Evolutionary conservation across 108 stramenopile genomes (phyloP), one percentile per base, ranked within the genome.

Genomic region (Discostella pseudostelligera): DNA sequence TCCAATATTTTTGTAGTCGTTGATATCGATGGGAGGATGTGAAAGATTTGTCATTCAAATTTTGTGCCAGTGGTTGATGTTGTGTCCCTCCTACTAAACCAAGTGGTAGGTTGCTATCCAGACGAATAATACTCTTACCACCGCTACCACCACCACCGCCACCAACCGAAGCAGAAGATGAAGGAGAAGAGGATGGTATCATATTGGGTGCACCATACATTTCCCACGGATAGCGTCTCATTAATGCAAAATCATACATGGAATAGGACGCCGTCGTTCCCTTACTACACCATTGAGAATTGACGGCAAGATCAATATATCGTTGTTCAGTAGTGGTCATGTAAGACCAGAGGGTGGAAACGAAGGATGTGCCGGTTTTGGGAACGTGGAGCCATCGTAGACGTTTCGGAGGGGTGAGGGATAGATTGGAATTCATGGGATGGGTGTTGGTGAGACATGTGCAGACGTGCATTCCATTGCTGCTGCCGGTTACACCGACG

Each of bases 151-250:
- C n/a, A n/a, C n/a, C n/a, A n/a, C n/a, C n/a, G n/a, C n/a, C n/a
- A n/a, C n/a, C n/a, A n/a, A n/a, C n/a, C n/a, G n/a, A n/a, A n/a
- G n/a, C n/a, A n/a, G n/a, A n/a, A n/a, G n/a, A n/a, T n/a, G 13
- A 26, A 28, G 51, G 26, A 26, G 26, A 55, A 5, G 54, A 55
- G 32, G 46, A 14, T 0, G 26, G 59, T 40, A 70, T 66, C 40
- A 76, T 35, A 32, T 78, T 78, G 0, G 65, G 76, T 0, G 76
- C 69, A 17, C 76, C 76, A 44, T 78, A 78, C 44, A 78, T 53
- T 39, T 78, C 76, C 76, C 76, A 78, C 32, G 76, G 76, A 59
- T 78, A 78, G 42, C 76, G 69, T 43, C 56, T 70, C 76, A 78
- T 78, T 35, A 78, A 50, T 9, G 60, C 76, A 62, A 78, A 78